phyloP scores from a whole-genome alignment of 1,139 yeast genomes.

The Candida sanyaensis region DNA sequence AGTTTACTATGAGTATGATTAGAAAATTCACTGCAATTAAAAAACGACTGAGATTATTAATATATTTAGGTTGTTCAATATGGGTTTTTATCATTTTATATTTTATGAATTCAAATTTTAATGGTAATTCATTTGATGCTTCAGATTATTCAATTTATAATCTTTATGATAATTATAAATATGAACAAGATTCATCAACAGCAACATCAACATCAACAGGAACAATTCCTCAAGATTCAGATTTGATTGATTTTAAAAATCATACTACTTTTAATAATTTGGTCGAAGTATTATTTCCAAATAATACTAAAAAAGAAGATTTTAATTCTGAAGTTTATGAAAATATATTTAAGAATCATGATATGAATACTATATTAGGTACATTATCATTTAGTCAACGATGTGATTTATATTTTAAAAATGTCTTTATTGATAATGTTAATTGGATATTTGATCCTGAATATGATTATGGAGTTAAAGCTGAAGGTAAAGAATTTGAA shows the following conservation, averaged over 20 bases:
- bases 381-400: constrained; percentile 23
- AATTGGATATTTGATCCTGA: constrained; percentile 32
- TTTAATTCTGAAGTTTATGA: constrained; percentile 25
- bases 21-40: neutral
- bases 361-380: constrained; percentile 21
- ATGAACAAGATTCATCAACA: neutral
- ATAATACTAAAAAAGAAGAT: neutral
- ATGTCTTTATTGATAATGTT: constrained; percentile 22
- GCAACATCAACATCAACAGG: neutral
- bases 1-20: no score
- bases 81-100: constrained; percentile 1
- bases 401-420: constrained; percentile 34
- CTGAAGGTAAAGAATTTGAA: neutral
- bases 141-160: constrained; percentile 2
- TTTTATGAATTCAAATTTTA: neutral
- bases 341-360: constrained; percentile 24
- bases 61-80: neutral
- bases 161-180: neutral
- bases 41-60: neutral
- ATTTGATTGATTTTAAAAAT: neutral
- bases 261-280: neutral
- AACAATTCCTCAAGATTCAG: neutral
- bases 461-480: constrained; percentile 18
- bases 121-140: neutral
- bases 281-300: neutral